phyloP scores from a whole-genome alignment of 139 green algal species.

The Chlorella sorokiniana region DNA sequence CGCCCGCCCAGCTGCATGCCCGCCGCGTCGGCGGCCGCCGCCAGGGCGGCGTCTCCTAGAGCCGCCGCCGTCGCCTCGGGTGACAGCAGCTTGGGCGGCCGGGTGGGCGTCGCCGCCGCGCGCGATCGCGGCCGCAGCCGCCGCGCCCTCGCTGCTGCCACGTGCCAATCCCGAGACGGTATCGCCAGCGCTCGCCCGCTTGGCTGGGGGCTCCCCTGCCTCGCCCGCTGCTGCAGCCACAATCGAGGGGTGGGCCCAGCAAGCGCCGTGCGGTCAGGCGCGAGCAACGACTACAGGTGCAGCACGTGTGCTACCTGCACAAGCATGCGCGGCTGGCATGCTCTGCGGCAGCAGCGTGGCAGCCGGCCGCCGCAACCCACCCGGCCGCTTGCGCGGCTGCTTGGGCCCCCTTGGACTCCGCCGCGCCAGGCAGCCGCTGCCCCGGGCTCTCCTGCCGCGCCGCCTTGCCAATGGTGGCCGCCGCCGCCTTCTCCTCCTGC shows the following conservation, averaged over 20 bases:
- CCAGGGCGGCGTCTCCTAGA: constrained; percentile 16
- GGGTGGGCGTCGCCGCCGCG: background rate
- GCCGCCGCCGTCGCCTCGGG: constrained; percentile 14
- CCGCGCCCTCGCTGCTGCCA: background rate
- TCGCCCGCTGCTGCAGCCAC: background rate
- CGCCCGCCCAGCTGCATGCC: constrained; percentile 8
- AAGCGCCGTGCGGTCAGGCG: no score
- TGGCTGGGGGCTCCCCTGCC: constrained; percentile 1
- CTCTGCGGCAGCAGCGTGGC: no score
- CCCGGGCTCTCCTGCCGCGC: background rate
- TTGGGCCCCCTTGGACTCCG: background rate
- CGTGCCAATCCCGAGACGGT: background rate
- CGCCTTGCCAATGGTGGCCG: background rate
- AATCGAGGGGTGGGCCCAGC: background rate
- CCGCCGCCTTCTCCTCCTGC: background rate
- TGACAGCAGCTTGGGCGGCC: background rate
- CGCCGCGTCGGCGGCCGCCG: constrained; percentile 13
- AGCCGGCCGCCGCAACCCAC: no score
- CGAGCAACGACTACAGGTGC: no score
- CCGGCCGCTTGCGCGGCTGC: constrained; percentile 12
- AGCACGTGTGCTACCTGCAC: no score
- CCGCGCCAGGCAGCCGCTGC: background rate
- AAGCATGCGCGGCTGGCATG: no score
- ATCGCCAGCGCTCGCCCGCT: background rate
- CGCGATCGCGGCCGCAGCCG: background rate